Evolutionary conservation across 352 stramenopile species (phyloP), one percentile per base, ranked within the genome.

Genomic region (Globisporangium mamillatum): DNA sequence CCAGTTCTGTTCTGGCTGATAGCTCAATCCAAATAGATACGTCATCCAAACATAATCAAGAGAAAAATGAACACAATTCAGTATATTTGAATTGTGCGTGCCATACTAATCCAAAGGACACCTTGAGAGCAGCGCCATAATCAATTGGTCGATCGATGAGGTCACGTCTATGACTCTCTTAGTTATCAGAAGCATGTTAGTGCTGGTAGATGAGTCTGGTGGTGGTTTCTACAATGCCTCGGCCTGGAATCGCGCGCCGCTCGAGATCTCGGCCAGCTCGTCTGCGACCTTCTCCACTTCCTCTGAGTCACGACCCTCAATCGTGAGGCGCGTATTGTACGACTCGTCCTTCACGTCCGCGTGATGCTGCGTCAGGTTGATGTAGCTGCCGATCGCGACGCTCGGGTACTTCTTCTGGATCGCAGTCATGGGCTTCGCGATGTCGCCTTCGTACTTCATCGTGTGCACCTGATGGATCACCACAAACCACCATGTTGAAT

Each of bases 381-480:
- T 68, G 71, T 96, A 96, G 78, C 88, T 94, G 25, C 88, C 88
- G 50, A 96, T 94, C 3, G 81, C 74, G 65, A 94, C 81, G 62
- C 79, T 72, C 50, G 86, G 82, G 62, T 92, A 77, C 18, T 76
- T 67, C 32, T 91, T 89, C 65, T 92, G 83, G 56, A 94, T 73
- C 0, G 70, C 82, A 36, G 78, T 89, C 63, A 96, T 75, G 44
- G 75, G 57, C 38, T 76, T 74, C 25, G 86, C 88, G 52, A 96
- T 77, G 46, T 88, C 78, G 50, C 81, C 86, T 79, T 96, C 88
- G 48, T 81, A 71, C 55, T 75, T 79, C 56, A 89, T 53, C 25
- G 86, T 94, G 56, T 89, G 82, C 9, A 93, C 82, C 87, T 95
- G 36, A 9, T 12, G 22, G 41, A 5, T 12, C 36, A 18, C 36